Evolutionary conservation across 345 rosid genomes (phyloP).

Genomic region (Citrus unshiu): DNA sequence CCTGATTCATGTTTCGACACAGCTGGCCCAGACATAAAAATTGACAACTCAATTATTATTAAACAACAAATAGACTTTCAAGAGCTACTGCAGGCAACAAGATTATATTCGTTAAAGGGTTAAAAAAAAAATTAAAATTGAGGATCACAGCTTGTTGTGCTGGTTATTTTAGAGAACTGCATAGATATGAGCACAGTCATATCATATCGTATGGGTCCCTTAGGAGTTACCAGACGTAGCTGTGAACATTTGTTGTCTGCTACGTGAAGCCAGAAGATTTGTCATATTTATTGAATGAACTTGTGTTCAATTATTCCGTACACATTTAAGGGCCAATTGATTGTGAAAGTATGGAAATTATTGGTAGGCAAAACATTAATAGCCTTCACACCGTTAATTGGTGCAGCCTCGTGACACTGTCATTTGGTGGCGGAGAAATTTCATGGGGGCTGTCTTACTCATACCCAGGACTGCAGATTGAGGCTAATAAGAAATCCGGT

Average conservation of each 20-base stretch:
- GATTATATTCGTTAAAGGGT: constrained; percentile 5
- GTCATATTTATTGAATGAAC: constrained; percentile 6
- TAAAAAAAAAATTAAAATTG: not conserved
- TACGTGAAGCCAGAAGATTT: constrained; percentile 1
- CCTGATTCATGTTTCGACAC: constrained; percentile 30
- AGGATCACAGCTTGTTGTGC: not conserved
- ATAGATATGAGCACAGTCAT: not conserved
- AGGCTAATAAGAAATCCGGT: constrained; percentile 4
- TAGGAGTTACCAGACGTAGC: not conserved
- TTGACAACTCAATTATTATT: constrained; percentile 37
- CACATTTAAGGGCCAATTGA: constrained; percentile 19
- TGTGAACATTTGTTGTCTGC: constrained; percentile 12
- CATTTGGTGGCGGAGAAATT: constrained; percentile 5
- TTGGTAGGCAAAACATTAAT: constrained; percentile 20
- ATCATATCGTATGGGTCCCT: constrained; percentile 11
- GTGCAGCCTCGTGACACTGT: constrained; percentile 27
- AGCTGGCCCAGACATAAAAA: constrained; percentile 32
- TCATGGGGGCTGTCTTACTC: constrained; percentile 16
- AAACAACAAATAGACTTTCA: constrained; percentile 12
- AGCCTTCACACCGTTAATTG: not conserved
- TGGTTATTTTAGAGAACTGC: not conserved
- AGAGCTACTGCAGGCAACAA: constrained; percentile 2
- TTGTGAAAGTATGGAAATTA: constrained; percentile 17
- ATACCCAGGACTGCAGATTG: not conserved
- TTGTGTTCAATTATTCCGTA: constrained; percentile 1